Percentiles rank a stretch among this genome's conserved stretches.
phyloP scores from a whole-genome alignment of 371 early-diverging fungal species.

The Mycotypha africana region DNA sequence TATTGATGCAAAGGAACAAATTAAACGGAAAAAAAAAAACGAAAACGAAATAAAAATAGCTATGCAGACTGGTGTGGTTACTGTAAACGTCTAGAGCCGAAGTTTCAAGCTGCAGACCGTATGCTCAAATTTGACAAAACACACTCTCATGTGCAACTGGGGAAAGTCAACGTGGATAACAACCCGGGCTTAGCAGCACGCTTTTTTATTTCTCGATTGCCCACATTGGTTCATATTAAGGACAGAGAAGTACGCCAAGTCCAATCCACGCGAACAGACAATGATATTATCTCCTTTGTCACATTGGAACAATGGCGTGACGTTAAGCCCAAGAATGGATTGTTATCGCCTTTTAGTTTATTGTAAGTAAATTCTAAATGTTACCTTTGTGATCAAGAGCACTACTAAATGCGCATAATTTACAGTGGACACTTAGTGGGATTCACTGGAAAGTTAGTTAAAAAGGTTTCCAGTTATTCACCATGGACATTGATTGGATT shows the following conservation, averaged over 20 bases:
- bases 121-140: too few species aligned
- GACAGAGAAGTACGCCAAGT: conserved; percentile 15
- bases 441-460: conserved; percentile 24
- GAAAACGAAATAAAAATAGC: conserved; percentile 14
- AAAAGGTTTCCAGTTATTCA: conserved; percentile 24
- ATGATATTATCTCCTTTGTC: conserved; percentile 18
- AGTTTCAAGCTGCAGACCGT: conserved; percentile 25
- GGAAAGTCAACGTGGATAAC: conserved; percentile 30
- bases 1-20: too few species aligned
- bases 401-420: background rate
- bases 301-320: conserved; percentile 30
- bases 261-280: conserved; percentile 5
- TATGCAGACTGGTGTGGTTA: conserved; percentile 46
- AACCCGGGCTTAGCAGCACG: conserved; percentile 40
- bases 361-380: conserved; percentile 22
- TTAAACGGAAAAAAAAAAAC: too few species aligned
- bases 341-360: conserved; percentile 34
- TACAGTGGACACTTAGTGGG: conserved; percentile 27
- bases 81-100: conserved; percentile 30
- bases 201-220: conserved; percentile 42
- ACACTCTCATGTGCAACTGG: conserved; percentile 23
- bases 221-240: conserved; percentile 38
- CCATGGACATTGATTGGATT: conserved; percentile 25
- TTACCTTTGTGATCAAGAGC: background rate
- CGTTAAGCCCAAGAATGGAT: conserved; percentile 21